Evolutionary conservation across 805 yeast genomes (phyloP).

Genomic region (Starmerella stellata): DNA sequence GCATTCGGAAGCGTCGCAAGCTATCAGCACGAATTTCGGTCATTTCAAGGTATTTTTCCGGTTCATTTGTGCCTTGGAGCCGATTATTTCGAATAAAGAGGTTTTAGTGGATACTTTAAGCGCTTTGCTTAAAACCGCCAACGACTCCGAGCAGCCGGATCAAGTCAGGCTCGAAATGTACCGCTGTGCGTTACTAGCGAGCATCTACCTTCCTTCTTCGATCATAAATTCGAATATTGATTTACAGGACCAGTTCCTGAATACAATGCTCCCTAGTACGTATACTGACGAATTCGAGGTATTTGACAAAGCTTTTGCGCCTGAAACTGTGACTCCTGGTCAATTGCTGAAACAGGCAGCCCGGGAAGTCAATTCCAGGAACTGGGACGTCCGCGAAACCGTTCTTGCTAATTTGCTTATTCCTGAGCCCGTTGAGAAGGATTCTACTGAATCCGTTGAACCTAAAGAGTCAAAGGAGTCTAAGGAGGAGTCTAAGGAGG

Average conservation of each 20-base stretch:
- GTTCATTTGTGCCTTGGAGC: conserved; percentile 45
- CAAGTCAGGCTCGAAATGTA: conserved; percentile 4
- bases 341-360: no score
- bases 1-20: conserved; percentile 42
- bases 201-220: conserved; percentile 13
- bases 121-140: conserved; percentile 1
- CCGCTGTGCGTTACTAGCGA: conserved; percentile 10
- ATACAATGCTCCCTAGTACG: no score
- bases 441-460: background rate
- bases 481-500: conserved; percentile 1
- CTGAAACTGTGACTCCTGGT: no score
- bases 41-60: conserved; percentile 53
- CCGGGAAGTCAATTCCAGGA: no score
- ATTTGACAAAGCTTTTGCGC: no score
- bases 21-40: conserved; percentile 36
- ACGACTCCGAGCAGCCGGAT: background rate
- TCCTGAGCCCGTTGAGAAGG: background rate
- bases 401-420: background rate
- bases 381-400: background rate
- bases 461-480: background rate
- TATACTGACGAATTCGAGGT: no score
- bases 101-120: conserved; percentile 24
- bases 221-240: no score
- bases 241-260: no score
- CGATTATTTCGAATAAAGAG: conserved; percentile 36